These are phyloP conservation scores for Lipomyces sp. DNA, from an alignment of 805 yeast species.

Conservation along the genomic window DNA sequence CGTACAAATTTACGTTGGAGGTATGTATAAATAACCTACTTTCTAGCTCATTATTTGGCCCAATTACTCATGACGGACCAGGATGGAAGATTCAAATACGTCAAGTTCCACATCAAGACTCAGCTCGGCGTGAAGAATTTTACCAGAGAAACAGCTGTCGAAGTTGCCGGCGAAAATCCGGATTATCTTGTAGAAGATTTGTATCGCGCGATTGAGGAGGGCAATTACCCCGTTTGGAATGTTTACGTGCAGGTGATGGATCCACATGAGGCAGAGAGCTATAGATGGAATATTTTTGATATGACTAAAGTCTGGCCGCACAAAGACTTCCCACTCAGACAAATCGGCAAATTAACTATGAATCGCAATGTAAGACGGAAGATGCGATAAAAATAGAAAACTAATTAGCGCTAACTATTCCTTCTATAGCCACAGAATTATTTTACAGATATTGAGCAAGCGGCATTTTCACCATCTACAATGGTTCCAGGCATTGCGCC, in stretches of 20 bases:
- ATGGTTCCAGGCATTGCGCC: slow-evolving; percentile 85
- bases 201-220: slow-evolving; percentile 75
- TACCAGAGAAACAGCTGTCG: slow-evolving; percentile 53
- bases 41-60: slow-evolving; percentile 47
- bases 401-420: background rate
- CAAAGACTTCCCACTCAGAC: slow-evolving; percentile 79
- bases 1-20: slow-evolving; percentile 71
- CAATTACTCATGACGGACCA: slow-evolving; percentile 41
- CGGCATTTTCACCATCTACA: slow-evolving; percentile 83
- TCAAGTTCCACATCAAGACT: slow-evolving; percentile 72
- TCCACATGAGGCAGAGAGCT: slow-evolving; percentile 72
- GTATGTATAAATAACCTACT: background rate
- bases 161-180: slow-evolving; percentile 70
- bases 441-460: slow-evolving; percentile 87
- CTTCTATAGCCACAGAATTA: slow-evolving; percentile 64
- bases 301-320: slow-evolving; percentile 94
- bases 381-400: background rate
- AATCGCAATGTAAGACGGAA: slow-evolving; percentile 59
- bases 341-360: slow-evolving; percentile 77
- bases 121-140: slow-evolving; percentile 64
- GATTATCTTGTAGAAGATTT: slow-evolving; percentile 82
- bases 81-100: slow-evolving; percentile 61
- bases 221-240: slow-evolving; percentile 84
- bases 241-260: slow-evolving; percentile 87
- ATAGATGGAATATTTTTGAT: slow-evolving; percentile 83